These are phyloP conservation scores for Silene latifolia DNA, from an alignment of 148 eudicot species.

Conservation along the genomic window DNA sequence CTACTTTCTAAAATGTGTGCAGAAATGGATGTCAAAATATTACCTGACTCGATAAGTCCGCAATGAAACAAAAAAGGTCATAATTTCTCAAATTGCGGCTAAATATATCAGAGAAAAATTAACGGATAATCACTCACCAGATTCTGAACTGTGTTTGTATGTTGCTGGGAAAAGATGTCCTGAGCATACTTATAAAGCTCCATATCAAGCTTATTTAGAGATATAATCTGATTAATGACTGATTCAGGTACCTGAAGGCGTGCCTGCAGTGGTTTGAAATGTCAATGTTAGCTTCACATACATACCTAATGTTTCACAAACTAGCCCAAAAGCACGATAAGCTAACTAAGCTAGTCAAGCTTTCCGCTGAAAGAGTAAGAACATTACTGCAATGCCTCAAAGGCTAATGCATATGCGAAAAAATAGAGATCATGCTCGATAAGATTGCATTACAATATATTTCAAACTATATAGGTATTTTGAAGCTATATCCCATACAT, in stretches of 20 bases:
- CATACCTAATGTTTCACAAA: neutral
- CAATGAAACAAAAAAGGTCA: too few species aligned
- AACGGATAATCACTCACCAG: constrained; percentile 30
- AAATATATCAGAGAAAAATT: neutral
- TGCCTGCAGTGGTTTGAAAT: constrained; percentile 42
- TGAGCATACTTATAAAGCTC: constrained; percentile 79
- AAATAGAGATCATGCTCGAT: too few species aligned
- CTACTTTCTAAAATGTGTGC: too few species aligned
- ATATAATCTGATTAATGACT: constrained; percentile 54
- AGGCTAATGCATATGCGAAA: too few species aligned
- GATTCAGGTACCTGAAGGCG: constrained; percentile 59
- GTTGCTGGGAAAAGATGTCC: constrained; percentile 55
- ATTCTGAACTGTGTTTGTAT: constrained; percentile 35
- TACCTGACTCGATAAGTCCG: too few species aligned
- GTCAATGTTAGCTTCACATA: constrained; percentile 2
- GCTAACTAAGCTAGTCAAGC: neutral
- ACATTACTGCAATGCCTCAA: too few species aligned
- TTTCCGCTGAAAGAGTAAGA: neutral
- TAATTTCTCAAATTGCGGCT: too few species aligned
- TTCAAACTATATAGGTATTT: too few species aligned
- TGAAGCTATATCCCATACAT: too few species aligned
- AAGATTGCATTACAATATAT: too few species aligned
- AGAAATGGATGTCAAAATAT: too few species aligned
- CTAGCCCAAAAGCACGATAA: neutral
- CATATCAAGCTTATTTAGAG: constrained; percentile 74